phyloP scores from a whole-genome alignment of 2,329 filamentous ascomycete genomes.

The Diaporthe sp. region DNA sequence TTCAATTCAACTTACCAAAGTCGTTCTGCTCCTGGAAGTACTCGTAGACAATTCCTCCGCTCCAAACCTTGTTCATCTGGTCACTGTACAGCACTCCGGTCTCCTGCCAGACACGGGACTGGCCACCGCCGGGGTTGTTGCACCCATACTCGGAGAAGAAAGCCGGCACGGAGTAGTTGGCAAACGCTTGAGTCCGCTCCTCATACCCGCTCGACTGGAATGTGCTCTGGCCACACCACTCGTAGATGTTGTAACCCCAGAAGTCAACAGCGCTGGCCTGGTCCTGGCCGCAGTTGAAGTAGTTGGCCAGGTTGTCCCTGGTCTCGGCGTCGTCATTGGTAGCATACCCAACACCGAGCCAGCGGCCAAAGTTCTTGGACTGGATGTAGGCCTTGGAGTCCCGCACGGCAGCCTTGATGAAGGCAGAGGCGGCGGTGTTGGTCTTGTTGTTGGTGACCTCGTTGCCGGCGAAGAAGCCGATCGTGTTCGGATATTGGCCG shows the following conservation, averaged over 20 bases:
- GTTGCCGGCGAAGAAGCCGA: constrained; percentile 99
- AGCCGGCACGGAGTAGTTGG: constrained; percentile 89
- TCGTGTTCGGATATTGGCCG: constrained; percentile 86
- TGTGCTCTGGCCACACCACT: constrained; percentile 92
- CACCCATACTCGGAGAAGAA: constrained; percentile 99
- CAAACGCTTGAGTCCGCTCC: constrained; percentile 86
- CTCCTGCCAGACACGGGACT: constrained; percentile 85
- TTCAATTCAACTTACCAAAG: constrained; percentile 38
- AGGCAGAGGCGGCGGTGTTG: constrained; percentile 92
- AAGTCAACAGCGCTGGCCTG: constrained; percentile 81
- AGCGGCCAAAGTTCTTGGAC: constrained; percentile 78
- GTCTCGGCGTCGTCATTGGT: constrained; percentile 92
- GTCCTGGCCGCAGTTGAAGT: constrained; percentile 90
- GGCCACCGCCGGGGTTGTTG: constrained; percentile 74
- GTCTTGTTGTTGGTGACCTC: constrained; percentile 91
- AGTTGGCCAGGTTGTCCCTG: constrained; percentile 84
- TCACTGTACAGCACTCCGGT: constrained; percentile 83
- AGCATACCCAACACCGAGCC: constrained; percentile 92
- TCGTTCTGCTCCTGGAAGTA: constrained; percentile 94
- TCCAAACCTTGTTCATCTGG: constrained; percentile 89
- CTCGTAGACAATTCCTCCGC: constrained; percentile 98
- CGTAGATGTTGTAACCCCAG: constrained; percentile 99
- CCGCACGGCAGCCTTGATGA: constrained; percentile 96
- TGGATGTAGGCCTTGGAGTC: constrained; percentile 97
- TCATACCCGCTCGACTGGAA: constrained; percentile 84